These are phyloP conservation scores for Melampsora larici-populina DNA, from an alignment of 1,284 basidiomycete species.

Conservation along the genomic window DNA sequence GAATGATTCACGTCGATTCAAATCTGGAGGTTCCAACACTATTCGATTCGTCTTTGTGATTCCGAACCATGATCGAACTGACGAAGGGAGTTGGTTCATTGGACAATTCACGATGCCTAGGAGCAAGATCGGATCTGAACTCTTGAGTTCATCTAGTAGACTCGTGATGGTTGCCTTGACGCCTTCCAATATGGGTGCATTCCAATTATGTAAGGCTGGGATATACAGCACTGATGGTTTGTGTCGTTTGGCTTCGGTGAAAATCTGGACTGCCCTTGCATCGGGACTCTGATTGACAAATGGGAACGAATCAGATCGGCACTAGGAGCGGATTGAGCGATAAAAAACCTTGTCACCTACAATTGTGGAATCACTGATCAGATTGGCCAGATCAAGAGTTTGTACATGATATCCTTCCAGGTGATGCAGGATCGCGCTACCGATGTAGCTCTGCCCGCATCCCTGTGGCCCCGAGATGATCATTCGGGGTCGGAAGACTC, in stretches of 20 bases:
- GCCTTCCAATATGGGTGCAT: constrained; percentile 75
- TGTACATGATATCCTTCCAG: constrained; percentile 95
- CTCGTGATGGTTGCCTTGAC: constrained; percentile 79
- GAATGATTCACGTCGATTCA: constrained; percentile 60
- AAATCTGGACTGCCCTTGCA: constrained; percentile 90
- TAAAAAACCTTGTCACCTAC: constrained; percentile 57
- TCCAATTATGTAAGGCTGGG: constrained; percentile 80
- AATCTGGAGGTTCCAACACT: constrained; percentile 64
- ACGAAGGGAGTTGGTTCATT: constrained; percentile 68
- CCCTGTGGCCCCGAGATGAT: constrained; percentile 76
- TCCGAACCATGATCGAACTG: constrained; percentile 91
- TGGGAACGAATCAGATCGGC: background rate
- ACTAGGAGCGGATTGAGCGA: background rate
- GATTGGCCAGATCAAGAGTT: constrained; percentile 79
- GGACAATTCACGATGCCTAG: constrained; percentile 81
- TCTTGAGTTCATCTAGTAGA: constrained; percentile 82
- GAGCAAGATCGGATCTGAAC: constrained; percentile 86
- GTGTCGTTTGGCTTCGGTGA: constrained; percentile 93
- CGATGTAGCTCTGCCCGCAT: constrained; percentile 87
- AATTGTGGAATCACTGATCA: constrained; percentile 84
- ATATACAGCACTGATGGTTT: constrained; percentile 95
- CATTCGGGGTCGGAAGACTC: constrained; percentile 85
- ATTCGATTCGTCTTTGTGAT: constrained; percentile 71
- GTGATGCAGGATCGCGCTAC: constrained; percentile 84
- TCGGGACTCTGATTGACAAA: constrained; percentile 68